Base-by-base conservation (phyloP, 2,329 filamentous ascomycete genomes). In the Colletotrichum siamense region DNA sequence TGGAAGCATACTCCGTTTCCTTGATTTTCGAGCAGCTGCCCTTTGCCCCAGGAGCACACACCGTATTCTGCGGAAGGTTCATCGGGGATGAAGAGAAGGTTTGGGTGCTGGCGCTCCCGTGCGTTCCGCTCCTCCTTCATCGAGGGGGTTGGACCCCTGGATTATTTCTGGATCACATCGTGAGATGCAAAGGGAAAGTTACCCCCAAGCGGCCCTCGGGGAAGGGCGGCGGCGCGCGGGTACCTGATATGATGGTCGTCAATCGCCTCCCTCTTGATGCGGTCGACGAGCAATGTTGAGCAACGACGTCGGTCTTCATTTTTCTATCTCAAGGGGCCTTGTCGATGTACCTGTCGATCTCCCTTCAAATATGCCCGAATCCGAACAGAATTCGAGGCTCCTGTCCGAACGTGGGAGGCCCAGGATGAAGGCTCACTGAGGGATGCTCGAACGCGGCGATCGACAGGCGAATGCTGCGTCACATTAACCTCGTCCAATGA, bases 111-210 rank as follows among this genome's bases (percentile, higher is more conserved):
- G 32, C 70, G 57, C 73, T 73, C 73, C 73, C 73, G 69, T 76
- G 69, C 74, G 64, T 76, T 76, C 74, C 74, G 74, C 74, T 76
- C 74, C 74, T 71, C 74, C 74, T 62, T 74, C 24, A 69, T 36
- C 52, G 44, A 39, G 49, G 49, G 64, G 70, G 70, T 73, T 76
- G 64, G 74, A 74, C 70, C 74, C 74, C 64, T 73, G 64, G 62
- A 52, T 49, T 69, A 39, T 70, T 70, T 70, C 32, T 64, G 62
- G 57, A 68, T 28, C 68, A 36, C 18, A 26, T 66, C 28, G 59
- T 62, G 64, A 49, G 70, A 63, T 69, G 22, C 63, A 13, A 34
- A 22, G 34, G 30, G 30, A 71, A 71, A 75, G 59, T 65, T 70
- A 65, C 59, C 34, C 39, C 24, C 44, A 16, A 34, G 18, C 34